A percentile compares a stretch with the other conserved stretches of the same genome.
Conservation (phyloP, 116 monocot species). For the Trichopus zeylanicus region DNA sequence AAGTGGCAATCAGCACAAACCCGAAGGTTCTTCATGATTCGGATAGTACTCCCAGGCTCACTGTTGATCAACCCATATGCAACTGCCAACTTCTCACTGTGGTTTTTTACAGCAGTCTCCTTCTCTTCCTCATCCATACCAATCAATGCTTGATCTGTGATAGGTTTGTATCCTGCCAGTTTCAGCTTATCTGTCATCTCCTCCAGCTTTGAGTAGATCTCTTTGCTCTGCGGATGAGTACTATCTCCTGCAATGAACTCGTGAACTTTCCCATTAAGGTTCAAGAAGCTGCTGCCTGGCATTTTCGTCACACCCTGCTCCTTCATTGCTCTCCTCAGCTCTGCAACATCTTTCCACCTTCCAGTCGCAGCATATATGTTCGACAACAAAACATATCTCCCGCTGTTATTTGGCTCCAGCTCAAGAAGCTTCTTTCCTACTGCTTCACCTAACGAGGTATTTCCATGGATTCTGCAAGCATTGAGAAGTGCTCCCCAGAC, state of each 20-base stretch:
- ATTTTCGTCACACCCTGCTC: neutral
- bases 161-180: neutral
- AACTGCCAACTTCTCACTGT: slow-evolving; percentile 48
- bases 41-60: slow-evolving; percentile 12
- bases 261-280: neutral
- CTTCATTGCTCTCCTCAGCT: slow-evolving; percentile 28
- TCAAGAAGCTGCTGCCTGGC: slow-evolving; percentile 1
- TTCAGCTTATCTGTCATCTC: neutral
- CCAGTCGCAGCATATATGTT: neutral
- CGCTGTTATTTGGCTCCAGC: neutral
- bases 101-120: slow-evolving; percentile 18
- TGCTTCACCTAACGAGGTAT: slow-evolving; percentile 16
- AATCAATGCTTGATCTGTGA: slow-evolving; percentile 12
- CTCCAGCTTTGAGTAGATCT: neutral
- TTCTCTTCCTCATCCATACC: slow-evolving; percentile 42
- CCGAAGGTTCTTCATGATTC: slow-evolving; percentile 32
- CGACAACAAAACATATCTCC: neutral
- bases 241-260: slow-evolving; percentile 1
- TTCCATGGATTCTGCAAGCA: slow-evolving; percentile 28
- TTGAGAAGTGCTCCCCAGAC: slow-evolving; percentile 34
- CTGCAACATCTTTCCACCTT: neutral
- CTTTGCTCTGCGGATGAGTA: slow-evolving; percentile 1
- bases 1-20: slow-evolving; percentile 19
- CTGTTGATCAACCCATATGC: slow-evolving; percentile 46
- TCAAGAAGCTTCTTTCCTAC: slow-evolving; percentile 5